A percentile compares a stretch with the other conserved stretches of the same genome.
phyloP scores from a whole-genome alignment of 202 grass and related monocot species.

The Zoysia matrella region DNA sequence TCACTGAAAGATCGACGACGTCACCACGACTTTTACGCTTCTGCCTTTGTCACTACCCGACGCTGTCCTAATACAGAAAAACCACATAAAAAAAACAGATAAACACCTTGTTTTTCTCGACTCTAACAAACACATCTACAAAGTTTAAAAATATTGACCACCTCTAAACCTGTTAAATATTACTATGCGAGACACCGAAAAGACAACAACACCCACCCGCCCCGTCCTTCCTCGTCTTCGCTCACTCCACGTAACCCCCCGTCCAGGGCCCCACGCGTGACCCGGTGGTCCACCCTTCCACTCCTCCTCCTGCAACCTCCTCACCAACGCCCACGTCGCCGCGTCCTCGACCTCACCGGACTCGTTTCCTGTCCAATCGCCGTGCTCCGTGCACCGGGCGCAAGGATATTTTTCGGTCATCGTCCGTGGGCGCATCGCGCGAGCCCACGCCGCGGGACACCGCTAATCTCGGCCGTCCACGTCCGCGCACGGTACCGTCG shows the following conservation, averaged over 20 bases:
- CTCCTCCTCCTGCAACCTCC: neutral
- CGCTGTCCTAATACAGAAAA: too few relatives aligned
- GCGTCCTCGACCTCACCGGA: rapidly evolving
- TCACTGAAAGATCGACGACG: too few relatives aligned
- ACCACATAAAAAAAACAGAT: too few relatives aligned
- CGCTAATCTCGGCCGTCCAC: constrained; percentile 52
- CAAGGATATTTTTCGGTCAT: neutral
- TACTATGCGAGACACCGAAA: too few relatives aligned
- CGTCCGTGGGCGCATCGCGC: too few relatives aligned
- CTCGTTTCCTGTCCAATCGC: neutral
- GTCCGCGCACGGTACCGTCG: neutral
- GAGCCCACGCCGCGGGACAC: constrained; percentile 37
- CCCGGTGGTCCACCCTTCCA: constrained; percentile 6
- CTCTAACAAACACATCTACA: too few relatives aligned
- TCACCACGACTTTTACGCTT: too few relatives aligned
- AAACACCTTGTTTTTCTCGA: too few relatives aligned
- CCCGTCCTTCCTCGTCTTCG: neutral
- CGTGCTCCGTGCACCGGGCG: constrained; percentile 15
- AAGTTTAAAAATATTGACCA: too few relatives aligned
- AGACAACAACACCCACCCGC: too few relatives aligned
- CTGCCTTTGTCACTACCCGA: too few relatives aligned
- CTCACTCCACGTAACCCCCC: constrained; percentile 42
- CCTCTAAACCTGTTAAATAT: too few relatives aligned
- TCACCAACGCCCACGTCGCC: neutral
- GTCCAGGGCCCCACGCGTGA: neutral